Conservation (phyloP, 805 yeast genomes). For the Isabelozyma heimii region DNA sequence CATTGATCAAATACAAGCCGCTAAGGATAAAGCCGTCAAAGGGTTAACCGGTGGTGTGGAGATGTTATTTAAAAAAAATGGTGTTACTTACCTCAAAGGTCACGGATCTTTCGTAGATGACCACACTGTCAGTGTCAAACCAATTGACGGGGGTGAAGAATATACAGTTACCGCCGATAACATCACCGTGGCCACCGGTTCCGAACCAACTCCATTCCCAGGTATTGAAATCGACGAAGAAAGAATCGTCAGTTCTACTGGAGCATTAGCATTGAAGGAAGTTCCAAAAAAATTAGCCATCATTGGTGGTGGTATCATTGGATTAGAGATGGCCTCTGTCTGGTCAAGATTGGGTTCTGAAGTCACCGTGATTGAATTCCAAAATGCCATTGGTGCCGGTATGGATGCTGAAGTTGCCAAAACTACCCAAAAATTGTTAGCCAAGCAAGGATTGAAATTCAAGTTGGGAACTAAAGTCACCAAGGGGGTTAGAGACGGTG, state of each 20-base stretch:
- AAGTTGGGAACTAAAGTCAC: constrained; percentile 89
- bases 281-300: constrained; percentile 88
- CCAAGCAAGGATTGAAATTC: constrained; percentile 94
- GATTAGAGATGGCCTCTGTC: constrained; percentile 98
- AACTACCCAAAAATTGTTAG: constrained; percentile 80
- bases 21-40: constrained; percentile 86
- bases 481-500: constrained; percentile 86
- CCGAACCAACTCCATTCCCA: constrained; percentile 98
- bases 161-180: constrained; percentile 72
- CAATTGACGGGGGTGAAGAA: constrained; percentile 77
- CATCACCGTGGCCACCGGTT: constrained; percentile 95
- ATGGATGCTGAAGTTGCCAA: constrained; percentile 97
- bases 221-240: constrained; percentile 96
- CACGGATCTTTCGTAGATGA: constrained; percentile 84
- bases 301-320: constrained; percentile 99
- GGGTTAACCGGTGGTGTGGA: constrained; percentile 94
- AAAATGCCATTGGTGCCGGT: constrained; percentile 91
- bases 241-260: constrained; percentile 95
- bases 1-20: constrained; percentile 77
- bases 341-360: constrained; percentile 93
- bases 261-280: constrained; percentile 79
- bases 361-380: constrained; percentile 93
- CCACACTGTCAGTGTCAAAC: constrained; percentile 72
- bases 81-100: constrained; percentile 93
- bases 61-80: constrained; percentile 91